Conservation (phyloP, 306 rosid genomes). For the Potentilla sterilis region DNA sequence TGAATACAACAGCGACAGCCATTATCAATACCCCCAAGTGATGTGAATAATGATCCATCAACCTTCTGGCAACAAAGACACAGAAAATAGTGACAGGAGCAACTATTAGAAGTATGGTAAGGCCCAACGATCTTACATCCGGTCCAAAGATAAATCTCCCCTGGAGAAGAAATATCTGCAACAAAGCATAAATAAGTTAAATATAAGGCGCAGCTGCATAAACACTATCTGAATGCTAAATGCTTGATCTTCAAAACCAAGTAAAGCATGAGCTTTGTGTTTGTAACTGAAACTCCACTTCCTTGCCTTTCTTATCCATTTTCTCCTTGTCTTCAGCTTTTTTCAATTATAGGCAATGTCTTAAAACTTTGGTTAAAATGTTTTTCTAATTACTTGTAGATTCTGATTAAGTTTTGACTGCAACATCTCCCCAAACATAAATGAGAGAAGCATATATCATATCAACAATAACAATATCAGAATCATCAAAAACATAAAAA, state of each 20-base stretch:
- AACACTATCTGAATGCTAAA: neutral
- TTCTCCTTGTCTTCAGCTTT: neutral
- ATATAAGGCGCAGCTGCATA: neutral
- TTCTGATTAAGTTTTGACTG: neutral
- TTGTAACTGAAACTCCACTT: neutral
- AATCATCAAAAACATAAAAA: neutral
- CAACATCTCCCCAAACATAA: slow-evolving; percentile 3
- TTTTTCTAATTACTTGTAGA: neutral
- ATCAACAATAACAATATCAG: neutral
- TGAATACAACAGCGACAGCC: slow-evolving; percentile 62
- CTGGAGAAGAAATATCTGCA: slow-evolving; percentile 89
- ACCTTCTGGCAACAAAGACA: slow-evolving; percentile 78
- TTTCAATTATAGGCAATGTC: neutral
- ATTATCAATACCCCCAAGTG: slow-evolving; percentile 67
- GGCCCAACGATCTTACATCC: slow-evolving; percentile 87
- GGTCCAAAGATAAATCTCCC: slow-evolving; percentile 98
- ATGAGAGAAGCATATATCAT: neutral
- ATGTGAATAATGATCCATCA: slow-evolving; percentile 65
- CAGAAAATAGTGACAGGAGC: slow-evolving; percentile 87
- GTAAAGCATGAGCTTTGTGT: neutral
- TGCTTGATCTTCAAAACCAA: neutral
- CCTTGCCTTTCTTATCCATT: neutral
- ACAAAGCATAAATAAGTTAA: slow-evolving; percentile 12
- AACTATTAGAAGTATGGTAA: slow-evolving; percentile 82
- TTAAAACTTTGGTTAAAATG: neutral